Conservation (phyloP, 257 asterid genomes). For the Lavandula angustifolia region DNA sequence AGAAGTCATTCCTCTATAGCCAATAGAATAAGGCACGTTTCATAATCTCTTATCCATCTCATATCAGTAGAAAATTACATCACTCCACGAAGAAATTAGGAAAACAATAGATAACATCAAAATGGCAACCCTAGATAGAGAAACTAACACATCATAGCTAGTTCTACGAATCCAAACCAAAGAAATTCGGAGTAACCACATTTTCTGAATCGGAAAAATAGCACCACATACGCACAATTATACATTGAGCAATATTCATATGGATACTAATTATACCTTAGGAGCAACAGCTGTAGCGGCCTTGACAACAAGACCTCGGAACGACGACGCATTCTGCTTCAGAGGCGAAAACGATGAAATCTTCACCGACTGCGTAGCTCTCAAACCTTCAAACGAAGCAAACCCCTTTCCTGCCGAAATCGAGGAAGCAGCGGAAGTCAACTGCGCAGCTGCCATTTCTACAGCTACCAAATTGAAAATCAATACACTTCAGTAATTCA, state of each 20-base stretch:
- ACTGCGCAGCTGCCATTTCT: constrained; percentile 81
- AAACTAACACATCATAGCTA: background rate
- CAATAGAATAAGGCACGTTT: background rate
- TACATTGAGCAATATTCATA: background rate
- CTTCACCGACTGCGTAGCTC: constrained; percentile 56
- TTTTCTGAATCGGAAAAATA: background rate
- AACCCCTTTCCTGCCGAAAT: constrained; percentile 71
- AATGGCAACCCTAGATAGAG: background rate
- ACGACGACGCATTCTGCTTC: constrained; percentile 45
- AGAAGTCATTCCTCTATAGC: background rate
- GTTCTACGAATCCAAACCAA: background rate
- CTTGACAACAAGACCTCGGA: constrained; percentile 73
- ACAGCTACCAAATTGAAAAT: constrained; percentile 23
- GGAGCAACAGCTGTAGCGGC: constrained; percentile 90
- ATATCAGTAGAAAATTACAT: too few species aligned
- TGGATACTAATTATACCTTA: constrained; percentile 49
- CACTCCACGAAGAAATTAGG: too few species aligned
- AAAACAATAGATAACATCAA: background rate
- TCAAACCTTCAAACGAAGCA: constrained; percentile 75
- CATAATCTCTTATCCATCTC: background rate
- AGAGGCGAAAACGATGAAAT: constrained; percentile 50
- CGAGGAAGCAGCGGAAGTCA: constrained; percentile 69
- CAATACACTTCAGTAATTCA: background rate
- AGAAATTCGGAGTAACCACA: background rate
- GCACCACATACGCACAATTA: background rate